Evolutionary conservation across 1,284 basidiomycete species (phyloP), one percentile per base, ranked within the genome.

Genomic region (Ceratobasidium sp.): DNA sequence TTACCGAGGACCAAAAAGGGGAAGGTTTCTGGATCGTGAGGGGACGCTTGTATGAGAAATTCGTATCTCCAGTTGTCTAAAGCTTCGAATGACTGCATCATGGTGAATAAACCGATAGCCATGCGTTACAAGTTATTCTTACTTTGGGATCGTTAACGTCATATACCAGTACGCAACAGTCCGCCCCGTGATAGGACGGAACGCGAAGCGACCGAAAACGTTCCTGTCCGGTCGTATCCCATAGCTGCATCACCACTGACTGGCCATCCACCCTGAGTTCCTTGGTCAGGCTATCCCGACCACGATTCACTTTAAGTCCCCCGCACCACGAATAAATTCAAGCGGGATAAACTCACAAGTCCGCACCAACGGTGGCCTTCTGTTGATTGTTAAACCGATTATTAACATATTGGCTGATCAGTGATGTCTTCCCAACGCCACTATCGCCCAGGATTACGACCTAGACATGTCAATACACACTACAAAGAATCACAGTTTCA

Each of bases 331-430:
- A n/a, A n/a, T n/a, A n/a, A n/a, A 43, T n/a, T 45, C 29, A 32
- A 43, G n/a, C 13, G 45, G 55, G 58, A 32, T 22, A 65, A 72
- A 84, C 53, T 73, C 80, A 92, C 91, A 93, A 93, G 82, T 93
- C 91, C 71, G 89, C 88, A 74, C 93, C 93, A 78, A 96, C 95
- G 71, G 94, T 96, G 13, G 94, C 95, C 83, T 98, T 98, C 87
- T 99, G 98, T 80, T 98, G 96, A 80, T 95, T 97, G 77, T 92
- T 96, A 82, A 99, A 99, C 74, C 96, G 91, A 82, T 98, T 98
- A 89, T 98, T 98, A 76, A 99, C 96, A 84, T 98, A 99, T 84
- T 99, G 96, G 84, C 98, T 98, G 96, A 99, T 99, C 76, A 99
- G 87, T 43, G 96, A 98, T 56, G 96, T 98, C 90, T 98, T 98